Evolutionary conservation across 1,284 basidiomycete genomes (phyloP).

Genomic region (Ceratobasidium sp.): DNA sequence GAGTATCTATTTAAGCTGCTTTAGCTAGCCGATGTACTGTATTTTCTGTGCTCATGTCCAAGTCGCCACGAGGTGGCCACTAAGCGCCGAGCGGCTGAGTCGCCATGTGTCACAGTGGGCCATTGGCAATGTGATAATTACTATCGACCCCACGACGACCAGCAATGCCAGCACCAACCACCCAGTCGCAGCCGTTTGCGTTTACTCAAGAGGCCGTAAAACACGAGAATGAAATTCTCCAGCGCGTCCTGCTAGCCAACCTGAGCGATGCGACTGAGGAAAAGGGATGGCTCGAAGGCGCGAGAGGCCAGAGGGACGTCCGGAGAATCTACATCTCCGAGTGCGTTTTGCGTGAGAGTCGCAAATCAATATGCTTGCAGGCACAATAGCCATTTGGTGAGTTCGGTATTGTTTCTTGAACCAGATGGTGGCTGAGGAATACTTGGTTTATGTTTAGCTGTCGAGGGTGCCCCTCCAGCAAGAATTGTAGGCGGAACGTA

Average conservation of each 20-base stretch:
- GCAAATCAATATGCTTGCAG: constrained; percentile 46
- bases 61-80: too few species aligned
- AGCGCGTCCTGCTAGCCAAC: constrained; percentile 27
- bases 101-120: constrained; percentile 18
- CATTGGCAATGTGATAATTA: constrained; percentile 1
- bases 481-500: constrained; percentile 69
- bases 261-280: constrained; percentile 32
- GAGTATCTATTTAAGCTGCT: constrained; percentile 1
- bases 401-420: not conserved
- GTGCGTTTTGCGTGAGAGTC: constrained; percentile 36
- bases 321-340: constrained; percentile 23
- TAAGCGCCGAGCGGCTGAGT: not conserved
- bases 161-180: not conserved
- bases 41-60: not conserved
- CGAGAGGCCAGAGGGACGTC: not conserved
- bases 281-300: constrained; percentile 26
- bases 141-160: constrained; percentile 14
- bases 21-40: not conserved
- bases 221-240: constrained; percentile 23
- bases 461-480: constrained; percentile 10
- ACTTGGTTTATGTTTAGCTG: constrained; percentile 5
- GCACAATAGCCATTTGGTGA: constrained; percentile 45
- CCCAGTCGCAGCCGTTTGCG: not conserved
- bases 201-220: constrained; percentile 36
- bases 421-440: constrained; percentile 4